Evolutionary conservation across 1,139 yeast species (phyloP).

Genomic region (Blastobotrys buckinghamii): DNA sequence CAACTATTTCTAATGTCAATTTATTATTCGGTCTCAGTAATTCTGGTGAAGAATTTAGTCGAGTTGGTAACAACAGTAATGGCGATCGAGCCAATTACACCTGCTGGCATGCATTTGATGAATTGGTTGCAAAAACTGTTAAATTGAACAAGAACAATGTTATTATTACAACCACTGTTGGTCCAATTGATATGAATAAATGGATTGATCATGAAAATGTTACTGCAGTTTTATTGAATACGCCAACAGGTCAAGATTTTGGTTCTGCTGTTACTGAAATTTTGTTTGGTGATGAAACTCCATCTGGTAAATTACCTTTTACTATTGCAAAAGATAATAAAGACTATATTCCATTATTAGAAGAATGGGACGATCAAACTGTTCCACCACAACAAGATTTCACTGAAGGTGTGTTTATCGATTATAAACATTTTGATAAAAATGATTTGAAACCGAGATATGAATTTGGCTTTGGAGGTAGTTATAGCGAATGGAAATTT

Average conservation of each 20-base stretch:
- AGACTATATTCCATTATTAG: constrained; percentile 51
- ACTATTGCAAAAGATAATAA: constrained; percentile 54
- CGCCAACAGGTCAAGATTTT: constrained; percentile 55
- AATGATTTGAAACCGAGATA: constrained; percentile 51
- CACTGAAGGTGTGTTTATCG: constrained; percentile 31
- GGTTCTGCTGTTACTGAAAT: constrained; percentile 45
- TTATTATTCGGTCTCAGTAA: constrained; percentile 33
- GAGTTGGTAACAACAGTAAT: constrained; percentile 27
- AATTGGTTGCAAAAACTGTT: constrained; percentile 45
- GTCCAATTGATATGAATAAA: constrained; percentile 53
- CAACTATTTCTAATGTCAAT: constrained; percentile 12
- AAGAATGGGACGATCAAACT: constrained; percentile 41
- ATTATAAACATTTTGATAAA: constrained; percentile 51
- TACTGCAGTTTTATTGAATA: constrained; percentile 49
- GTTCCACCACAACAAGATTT: constrained; percentile 50
- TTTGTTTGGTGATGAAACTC: constrained; percentile 53
- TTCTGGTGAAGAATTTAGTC: constrained; percentile 49
- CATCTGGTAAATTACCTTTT: constrained; percentile 59
- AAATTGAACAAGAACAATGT: constrained; percentile 44
- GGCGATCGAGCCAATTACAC: constrained; percentile 54
- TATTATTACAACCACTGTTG: constrained; percentile 53
- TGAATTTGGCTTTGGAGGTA: constrained; percentile 59
- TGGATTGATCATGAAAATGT: constrained; percentile 57
- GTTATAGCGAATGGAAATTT: constrained; percentile 38
- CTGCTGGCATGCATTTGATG: constrained; percentile 58